These are phyloP conservation scores for Fusarium irregulare DNA, from an alignment of 2,329 filamentous ascomycete species.

Conservation along the genomic window DNA sequence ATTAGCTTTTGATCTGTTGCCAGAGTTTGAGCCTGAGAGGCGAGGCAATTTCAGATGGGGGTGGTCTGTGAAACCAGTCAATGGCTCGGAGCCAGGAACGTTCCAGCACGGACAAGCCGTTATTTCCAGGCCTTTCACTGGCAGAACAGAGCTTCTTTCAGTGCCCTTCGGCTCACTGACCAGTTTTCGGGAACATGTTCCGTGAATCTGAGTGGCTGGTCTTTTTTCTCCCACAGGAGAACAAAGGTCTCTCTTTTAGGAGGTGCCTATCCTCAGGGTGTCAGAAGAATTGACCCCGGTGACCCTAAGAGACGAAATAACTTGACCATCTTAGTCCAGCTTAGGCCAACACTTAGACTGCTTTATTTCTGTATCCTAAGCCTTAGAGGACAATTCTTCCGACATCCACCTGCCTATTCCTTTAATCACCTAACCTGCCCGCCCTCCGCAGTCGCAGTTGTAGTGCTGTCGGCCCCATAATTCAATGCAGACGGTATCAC, in stretches of 20 bases:
- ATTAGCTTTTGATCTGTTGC: background rate
- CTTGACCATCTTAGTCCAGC: too few species aligned
- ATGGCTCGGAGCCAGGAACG: conserved; percentile 15
- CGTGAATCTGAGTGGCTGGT: conserved; percentile 38
- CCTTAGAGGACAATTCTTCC: too few species aligned
- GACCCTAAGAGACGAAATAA: too few species aligned
- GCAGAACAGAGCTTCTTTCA: conserved; percentile 6
- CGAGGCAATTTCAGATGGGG: conserved; percentile 45
- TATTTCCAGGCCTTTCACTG: conserved; percentile 17
- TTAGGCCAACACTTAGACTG: too few species aligned
- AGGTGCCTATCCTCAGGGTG: too few species aligned
- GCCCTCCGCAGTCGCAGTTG: conserved; percentile 3
- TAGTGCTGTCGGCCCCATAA: conserved; percentile 12
- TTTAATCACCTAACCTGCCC: background rate
- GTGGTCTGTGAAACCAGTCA: conserved; percentile 25
- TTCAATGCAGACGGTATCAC: conserved; percentile 6
- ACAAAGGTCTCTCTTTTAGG: conserved; percentile 18
- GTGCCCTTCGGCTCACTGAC: conserved; percentile 30
- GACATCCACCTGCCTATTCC: too few species aligned
- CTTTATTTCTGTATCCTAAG: too few species aligned
- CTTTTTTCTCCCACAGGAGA: background rate
- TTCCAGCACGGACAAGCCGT: conserved; percentile 28
- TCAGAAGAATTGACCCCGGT: too few species aligned
- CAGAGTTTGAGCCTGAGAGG: conserved; percentile 48
- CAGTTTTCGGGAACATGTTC: conserved; percentile 26